Conservation (phyloP, 2,329 filamentous ascomycete species). For the Triangularia verruculosa region DNA sequence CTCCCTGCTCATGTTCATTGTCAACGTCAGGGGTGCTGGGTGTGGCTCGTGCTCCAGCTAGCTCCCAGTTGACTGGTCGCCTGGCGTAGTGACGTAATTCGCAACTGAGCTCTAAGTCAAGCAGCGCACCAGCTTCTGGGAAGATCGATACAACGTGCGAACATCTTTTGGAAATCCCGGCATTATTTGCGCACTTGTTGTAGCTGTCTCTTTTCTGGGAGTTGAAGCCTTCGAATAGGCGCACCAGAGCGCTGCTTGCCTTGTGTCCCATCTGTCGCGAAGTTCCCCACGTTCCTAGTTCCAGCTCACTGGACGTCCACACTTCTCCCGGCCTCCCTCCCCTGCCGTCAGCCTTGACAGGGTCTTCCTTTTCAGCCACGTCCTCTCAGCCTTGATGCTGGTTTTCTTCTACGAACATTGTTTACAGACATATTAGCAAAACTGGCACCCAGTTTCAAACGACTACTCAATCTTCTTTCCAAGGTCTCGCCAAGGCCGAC, state of each 20-base stretch:
- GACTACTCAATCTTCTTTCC: constrained; percentile 10
- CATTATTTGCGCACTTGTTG: neutral
- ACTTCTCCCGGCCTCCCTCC: neutral
- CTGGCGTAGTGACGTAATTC: neutral
- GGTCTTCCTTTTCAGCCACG: neutral
- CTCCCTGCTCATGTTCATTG: neutral
- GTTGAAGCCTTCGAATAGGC: neutral
- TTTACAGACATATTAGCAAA: neutral
- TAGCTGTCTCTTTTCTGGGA: neutral
- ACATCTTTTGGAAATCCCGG: neutral
- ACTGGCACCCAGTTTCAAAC: constrained; percentile 3
- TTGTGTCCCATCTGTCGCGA: neutral
- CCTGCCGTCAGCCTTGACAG: neutral
- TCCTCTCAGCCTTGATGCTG: neutral
- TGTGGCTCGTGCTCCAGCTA: neutral
- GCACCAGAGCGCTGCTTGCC: neutral
- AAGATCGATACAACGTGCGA: neutral
- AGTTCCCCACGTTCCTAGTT: neutral
- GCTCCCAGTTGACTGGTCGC: neutral
- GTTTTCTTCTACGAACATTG: neutral
- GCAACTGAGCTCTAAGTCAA: neutral
- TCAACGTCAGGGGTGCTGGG: neutral
- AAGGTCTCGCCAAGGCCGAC: constrained; percentile 46
- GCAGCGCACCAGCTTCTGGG: neutral
- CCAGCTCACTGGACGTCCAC: neutral